Base-by-base conservation (phyloP, 352 stramenopile species). In the Pythium apleroticum region DNA sequence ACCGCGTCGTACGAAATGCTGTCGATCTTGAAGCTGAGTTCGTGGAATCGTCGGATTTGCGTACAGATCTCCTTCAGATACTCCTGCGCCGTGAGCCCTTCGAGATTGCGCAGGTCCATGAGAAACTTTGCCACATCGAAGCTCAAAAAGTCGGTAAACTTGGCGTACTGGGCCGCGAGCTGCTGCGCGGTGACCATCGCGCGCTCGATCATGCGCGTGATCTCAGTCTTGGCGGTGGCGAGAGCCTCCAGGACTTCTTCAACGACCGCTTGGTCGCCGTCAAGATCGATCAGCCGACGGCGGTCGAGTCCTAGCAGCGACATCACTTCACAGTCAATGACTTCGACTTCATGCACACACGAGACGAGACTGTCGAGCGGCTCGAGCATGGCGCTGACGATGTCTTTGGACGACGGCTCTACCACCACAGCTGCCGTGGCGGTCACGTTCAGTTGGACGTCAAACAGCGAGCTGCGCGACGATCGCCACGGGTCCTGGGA, bases 301-400 rank as follows among this genome's bases (percentile, higher is more conserved):
- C 75, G 73, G 4, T 89, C 80, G 3, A 98, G 79, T 7, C 80
- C 74, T 11, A 98, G 72, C 17, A 98, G 71, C 8, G 84, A 96
- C 81, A 98, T 90, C 25, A 98, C 83, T 49, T 98, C 93, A 57
- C 77, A 83, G 68, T 98, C 93, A 25, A 98, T 81, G 17, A 80
- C 73, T 53, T 93, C 84, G 9, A 97, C 79, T 53, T 92, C 84
- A 46, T 93, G 78, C 0, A 98, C 74, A 17, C 83, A 80, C 3
- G 74, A 54, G 10, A 90, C 75, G 28, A 97, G 84, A 9, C 84
- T 77, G 53, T 97, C 88, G 10, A 98, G 75, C 8, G 86, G 77
- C 52, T 87, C 82, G 22, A 96, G 57, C 65, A 98, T 81, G n/a
- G 75, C 76, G 8, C 73, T 60, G 20, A 84, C 77, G 62, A 98